Percentiles rank a stretch among this genome's conserved stretches.
These are phyloP conservation scores for Talaromyces marneffei DNA, from an alignment of 2,329 filamentous ascomycete genomes.

Conservation along the genomic window DNA sequence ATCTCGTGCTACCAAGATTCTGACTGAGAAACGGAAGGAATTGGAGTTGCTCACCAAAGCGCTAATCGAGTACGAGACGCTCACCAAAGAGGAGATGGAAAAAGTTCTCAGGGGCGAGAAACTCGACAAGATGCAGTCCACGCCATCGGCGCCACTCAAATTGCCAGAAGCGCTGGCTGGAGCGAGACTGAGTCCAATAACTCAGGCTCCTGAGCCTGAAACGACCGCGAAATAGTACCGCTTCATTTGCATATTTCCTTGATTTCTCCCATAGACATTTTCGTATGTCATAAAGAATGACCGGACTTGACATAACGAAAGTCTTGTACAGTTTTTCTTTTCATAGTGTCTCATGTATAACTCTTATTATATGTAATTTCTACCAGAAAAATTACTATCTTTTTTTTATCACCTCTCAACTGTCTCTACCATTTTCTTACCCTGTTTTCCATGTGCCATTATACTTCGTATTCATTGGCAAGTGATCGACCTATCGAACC, in stretches of 20 bases:
- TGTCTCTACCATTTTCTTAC: not conserved
- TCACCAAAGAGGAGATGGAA: conserved; percentile 83
- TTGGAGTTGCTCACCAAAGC: conserved; percentile 83
- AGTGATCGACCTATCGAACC: not conserved
- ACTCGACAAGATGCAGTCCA: conserved; percentile 61
- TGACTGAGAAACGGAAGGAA: conserved; percentile 72
- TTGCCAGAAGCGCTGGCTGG: conserved; percentile 52
- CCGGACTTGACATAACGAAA: not conserved
- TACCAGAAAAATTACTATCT: not conserved
- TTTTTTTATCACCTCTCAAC: not conserved
- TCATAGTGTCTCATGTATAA: not conserved
- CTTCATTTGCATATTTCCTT: not conserved
- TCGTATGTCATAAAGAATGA: not conserved
- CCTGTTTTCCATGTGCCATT: not conserved
- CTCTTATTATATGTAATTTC: not conserved
- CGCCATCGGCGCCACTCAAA: conserved; percentile 54
- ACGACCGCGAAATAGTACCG: conserved; percentile 4
- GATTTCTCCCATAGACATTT: not conserved
- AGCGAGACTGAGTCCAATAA: conserved; percentile 24
- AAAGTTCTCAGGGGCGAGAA: conserved; percentile 84
- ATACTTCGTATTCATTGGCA: not conserved
- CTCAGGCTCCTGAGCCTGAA: conserved; percentile 12
- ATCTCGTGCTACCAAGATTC: conserved; percentile 62
- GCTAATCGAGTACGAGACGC: conserved; percentile 87
- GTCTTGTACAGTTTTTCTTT: not conserved